phyloP scores from a whole-genome alignment of 345 rosid species.

The Sonneratia alba region DNA sequence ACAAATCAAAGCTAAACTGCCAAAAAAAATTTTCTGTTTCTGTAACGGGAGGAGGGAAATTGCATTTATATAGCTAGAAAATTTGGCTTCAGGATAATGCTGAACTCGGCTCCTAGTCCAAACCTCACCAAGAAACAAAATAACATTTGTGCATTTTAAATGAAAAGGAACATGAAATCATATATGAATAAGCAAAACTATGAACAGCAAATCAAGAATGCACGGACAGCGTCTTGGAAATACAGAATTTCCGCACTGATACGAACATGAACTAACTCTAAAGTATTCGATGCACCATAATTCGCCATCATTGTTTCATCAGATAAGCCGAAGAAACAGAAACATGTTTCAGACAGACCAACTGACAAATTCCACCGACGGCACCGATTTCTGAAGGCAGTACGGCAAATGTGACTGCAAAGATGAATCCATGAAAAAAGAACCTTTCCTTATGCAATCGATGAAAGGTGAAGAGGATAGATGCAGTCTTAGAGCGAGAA shows the following conservation, averaged over 20 bases:
- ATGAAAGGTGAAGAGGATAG: not conserved
- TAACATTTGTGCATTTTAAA: too few relatives aligned
- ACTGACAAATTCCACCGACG: not conserved
- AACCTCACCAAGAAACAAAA: too few relatives aligned
- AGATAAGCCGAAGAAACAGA: not conserved
- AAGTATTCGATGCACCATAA: not conserved
- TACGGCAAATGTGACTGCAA: not conserved
- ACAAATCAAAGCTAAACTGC: not conserved
- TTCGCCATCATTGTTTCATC: not conserved
- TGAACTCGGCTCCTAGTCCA: too few relatives aligned
- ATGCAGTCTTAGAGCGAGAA: not conserved
- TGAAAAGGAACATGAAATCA: too few relatives aligned
- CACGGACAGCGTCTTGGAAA: not conserved
- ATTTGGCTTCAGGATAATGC: too few relatives aligned
- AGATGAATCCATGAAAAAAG: not conserved
- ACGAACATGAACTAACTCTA: not conserved
- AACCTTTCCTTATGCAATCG: not conserved
- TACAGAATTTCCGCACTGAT: not conserved
- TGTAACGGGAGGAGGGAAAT: too few relatives aligned
- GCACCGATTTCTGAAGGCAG: not conserved
- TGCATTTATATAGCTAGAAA: too few relatives aligned
- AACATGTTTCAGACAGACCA: not conserved
- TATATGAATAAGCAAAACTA: not conserved
- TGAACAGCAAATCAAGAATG: not conserved
- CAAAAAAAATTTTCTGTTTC: too few relatives aligned